These are phyloP conservation scores for Microsporum ferrugineum DNA, from an alignment of 2,329 filamentous ascomycete genomes.

Conservation along the genomic window DNA sequence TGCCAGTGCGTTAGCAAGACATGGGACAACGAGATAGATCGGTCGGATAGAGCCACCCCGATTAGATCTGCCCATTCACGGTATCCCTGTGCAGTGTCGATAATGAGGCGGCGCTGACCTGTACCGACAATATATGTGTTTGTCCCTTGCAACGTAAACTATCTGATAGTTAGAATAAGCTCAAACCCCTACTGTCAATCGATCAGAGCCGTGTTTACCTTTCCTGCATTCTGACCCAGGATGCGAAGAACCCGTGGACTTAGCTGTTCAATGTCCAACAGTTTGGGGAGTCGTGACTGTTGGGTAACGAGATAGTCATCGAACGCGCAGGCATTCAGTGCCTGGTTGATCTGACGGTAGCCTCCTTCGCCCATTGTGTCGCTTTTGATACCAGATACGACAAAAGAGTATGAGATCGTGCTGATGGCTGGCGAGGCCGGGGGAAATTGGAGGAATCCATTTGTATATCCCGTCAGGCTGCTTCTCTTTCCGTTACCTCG, in stretches of 20 bases:
- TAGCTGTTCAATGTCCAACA: constrained; percentile 34
- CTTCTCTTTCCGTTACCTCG: background rate
- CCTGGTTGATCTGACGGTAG: constrained; percentile 40
- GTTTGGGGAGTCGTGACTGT: constrained; percentile 24
- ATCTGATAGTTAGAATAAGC: background rate
- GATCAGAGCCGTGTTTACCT: background rate
- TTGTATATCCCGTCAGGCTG: no score
- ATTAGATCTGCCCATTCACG: constrained; percentile 51
- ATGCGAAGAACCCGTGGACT: constrained; percentile 35
- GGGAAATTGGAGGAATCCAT: no score
- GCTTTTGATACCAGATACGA: no score
- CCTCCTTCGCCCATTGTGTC: constrained; percentile 21
- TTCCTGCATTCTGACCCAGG: constrained; percentile 31
- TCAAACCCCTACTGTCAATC: background rate
- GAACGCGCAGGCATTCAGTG: constrained; percentile 38
- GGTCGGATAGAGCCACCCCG: constrained; percentile 49
- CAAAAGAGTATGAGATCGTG: no score
- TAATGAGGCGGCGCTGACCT: constrained; percentile 59
- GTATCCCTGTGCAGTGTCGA: constrained; percentile 81
- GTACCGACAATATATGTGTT: constrained; percentile 90
- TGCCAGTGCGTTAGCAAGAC: constrained; percentile 89
- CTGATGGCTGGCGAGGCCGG: no score
- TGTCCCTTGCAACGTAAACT: constrained; percentile 57
- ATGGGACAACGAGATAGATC: constrained; percentile 23
- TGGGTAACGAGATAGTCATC: constrained; percentile 39